These are phyloP conservation scores for Cicer arietinum DNA, from an alignment of 306 rosid genomes.

Conservation along the genomic window DNA sequence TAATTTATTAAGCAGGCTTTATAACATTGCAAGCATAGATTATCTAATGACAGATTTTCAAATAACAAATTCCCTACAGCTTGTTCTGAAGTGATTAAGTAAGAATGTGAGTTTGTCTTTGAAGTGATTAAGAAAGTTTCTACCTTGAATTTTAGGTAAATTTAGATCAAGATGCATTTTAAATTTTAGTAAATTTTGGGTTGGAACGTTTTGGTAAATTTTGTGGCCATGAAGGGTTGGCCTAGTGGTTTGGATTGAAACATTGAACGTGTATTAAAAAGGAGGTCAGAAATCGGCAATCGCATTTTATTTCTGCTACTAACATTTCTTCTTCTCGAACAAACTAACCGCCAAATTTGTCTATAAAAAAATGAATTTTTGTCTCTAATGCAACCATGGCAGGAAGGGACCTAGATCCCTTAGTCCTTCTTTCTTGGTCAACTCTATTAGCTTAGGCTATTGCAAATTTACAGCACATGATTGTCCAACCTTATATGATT, in stretches of 20 bases:
- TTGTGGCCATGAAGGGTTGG: no score
- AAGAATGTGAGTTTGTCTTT: slow-evolving; percentile 1
- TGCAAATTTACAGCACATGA: slow-evolving; percentile 34
- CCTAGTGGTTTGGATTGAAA: no score
- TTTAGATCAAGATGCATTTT: background rate
- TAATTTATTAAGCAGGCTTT: background rate
- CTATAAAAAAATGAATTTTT: no score
- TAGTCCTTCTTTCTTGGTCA: no score
- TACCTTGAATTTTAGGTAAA: background rate
- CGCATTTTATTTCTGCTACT: no score
- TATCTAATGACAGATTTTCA: slow-evolving; percentile 1
- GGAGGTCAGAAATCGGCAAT: background rate
- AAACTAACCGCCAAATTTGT: no score
- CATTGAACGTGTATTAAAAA: no score
- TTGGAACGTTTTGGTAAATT: no score
- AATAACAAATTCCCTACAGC: background rate
- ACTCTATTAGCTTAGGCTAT: background rate
- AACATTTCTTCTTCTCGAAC: no score
- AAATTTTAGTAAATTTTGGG: no score
- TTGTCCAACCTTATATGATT: slow-evolving; percentile 48
- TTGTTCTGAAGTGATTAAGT: background rate
- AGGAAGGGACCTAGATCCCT: no score
- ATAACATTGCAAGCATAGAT: background rate
- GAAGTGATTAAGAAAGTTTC: background rate
- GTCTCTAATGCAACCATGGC: no score